A percentile compares a stretch with the other conserved stretches of the same genome.
Conservation (phyloP, 768 basidiomycete genomes). For the Russula vinacea region DNA sequence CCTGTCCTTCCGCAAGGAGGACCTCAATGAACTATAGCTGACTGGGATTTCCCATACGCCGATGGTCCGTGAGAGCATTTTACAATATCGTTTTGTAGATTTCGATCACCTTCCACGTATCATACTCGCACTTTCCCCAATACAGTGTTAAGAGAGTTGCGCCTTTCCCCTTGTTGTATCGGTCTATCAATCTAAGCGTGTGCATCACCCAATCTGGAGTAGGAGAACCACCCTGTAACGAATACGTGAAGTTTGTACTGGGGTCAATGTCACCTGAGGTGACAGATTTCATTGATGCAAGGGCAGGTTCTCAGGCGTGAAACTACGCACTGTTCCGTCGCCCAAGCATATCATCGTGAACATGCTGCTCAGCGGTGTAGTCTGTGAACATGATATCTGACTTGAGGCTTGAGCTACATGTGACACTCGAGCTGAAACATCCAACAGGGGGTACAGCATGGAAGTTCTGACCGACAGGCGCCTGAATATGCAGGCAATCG, state of each 20-base stretch:
- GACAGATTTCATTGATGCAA: neutral
- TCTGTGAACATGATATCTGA: no score
- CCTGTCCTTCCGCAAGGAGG: neutral
- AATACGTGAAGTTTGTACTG: neutral
- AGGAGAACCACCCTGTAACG: neutral
- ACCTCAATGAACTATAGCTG: neutral
- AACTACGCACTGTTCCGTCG: neutral
- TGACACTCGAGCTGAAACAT: neutral
- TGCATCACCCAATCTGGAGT: neutral
- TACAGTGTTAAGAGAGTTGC: neutral
- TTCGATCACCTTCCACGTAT: constrained; percentile 5
- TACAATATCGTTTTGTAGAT: neutral
- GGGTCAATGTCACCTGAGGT: neutral
- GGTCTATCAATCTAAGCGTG: neutral
- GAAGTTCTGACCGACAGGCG: neutral
- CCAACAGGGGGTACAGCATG: neutral
- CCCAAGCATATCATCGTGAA: neutral
- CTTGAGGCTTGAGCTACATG: no score
- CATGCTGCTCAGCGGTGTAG: neutral
- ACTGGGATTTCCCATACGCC: neutral
- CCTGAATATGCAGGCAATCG: neutral
- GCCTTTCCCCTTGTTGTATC: neutral
- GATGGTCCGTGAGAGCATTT: neutral
- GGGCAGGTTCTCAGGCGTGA: neutral
- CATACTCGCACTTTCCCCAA: neutral